Evolutionary conservation across 2,329 filamentous ascomycete genomes (phyloP), one percentile per base, ranked within the genome.

Genomic region (Metarhizium humberi): DNA sequence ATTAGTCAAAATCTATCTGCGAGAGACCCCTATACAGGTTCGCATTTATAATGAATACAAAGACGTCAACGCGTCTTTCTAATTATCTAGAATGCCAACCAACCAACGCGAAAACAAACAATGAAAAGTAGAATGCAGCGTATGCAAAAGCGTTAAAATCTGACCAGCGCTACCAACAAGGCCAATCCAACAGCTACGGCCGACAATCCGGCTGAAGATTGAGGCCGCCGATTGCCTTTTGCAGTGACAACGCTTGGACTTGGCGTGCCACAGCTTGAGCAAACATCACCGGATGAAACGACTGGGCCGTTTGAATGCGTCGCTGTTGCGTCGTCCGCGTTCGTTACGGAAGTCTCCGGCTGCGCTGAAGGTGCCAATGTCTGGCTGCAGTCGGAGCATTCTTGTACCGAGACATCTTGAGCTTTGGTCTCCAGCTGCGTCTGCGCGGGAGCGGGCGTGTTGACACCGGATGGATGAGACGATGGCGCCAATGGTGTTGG

Each of bases 301-400:
- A 5, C 38, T 5, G 5, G 7, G 38, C 38, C 13, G 38, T 16
- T 16, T 16, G 38, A 16, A 40, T 5, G 38, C 5, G 38, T 14
- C 13, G 5, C 38, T 40, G 38, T 5, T 16, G 11, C 38, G 14
- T 40, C 38, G 8, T 14, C 4, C 5, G 38, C 0, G 38, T 10
- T 11, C 2, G 32, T 11, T 16, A 16, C 13, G 11, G 38, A 16
- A 16, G 38, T 40, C 13, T 13, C 38, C 1, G 38, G 14, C 38
- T 16, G 38, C 8, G 14, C 38, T 14, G 38, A 2, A 13, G 38
- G 38, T 40, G 13, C 14, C 10, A 40, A 16, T 7, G 38, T 40
- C 38, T 13, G 38, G 38, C 38, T 16, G 38, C 63, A 48, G 70
- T 68, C 5, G 32, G 32, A 34, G 32, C 32, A 34, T 34, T 7